Conservation (phyloP, 805 yeast species). For the Candida jianshihensis region DNA sequence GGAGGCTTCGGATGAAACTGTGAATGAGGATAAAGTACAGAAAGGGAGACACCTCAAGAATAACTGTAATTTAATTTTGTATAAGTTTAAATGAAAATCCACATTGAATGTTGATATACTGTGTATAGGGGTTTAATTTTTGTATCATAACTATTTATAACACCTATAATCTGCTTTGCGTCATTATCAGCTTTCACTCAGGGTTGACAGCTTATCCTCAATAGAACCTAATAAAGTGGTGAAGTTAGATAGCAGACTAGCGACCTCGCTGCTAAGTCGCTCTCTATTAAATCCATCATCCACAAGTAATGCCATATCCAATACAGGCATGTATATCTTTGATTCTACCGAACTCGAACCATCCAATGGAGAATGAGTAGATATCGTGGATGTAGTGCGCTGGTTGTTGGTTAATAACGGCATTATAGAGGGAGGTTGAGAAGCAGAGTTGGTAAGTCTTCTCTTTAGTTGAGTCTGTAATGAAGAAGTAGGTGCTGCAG, state of each 20-base stretch:
- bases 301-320: constrained; percentile 17
- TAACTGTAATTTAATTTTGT: too few species aligned
- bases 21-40: too few species aligned
- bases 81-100: too few species aligned
- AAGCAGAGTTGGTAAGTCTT: constrained; percentile 3
- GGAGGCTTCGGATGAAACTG: too few species aligned
- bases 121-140: too few species aligned
- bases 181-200: constrained; percentile 14
- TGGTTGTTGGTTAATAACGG: constrained; percentile 11
- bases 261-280: constrained; percentile 21
- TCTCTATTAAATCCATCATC: constrained; percentile 19
- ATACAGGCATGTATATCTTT: constrained; percentile 4
- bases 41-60: too few species aligned
- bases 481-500: background rate
- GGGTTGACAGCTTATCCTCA: constrained; percentile 23
- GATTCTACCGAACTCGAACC: constrained; percentile 2
- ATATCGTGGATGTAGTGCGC: constrained; percentile 8
- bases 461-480: constrained; percentile 6
- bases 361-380: constrained; percentile 12
- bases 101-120: too few species aligned
- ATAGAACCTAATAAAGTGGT: constrained; percentile 21
- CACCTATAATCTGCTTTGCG: too few species aligned
- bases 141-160: too few species aligned
- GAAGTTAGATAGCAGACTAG: constrained; percentile 15
- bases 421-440: constrained; percentile 8